Base-by-base conservation (phyloP, 768 basidiomycete species). In the Mycena albidolilacea region DNA sequence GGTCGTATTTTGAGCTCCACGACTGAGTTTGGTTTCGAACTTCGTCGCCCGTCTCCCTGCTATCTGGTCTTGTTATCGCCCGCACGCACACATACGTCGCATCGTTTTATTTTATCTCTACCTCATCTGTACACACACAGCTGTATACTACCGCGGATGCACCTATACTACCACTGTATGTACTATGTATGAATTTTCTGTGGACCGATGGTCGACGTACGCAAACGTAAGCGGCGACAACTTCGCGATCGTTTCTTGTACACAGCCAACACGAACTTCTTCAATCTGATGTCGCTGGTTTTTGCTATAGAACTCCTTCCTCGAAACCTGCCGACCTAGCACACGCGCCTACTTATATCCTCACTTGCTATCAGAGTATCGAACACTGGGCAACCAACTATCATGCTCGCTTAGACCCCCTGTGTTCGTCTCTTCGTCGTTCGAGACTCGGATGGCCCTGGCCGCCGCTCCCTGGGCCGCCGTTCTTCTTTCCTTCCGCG, bases 1-100 rank as follows among this genome's bases (percentile, higher is more conserved):
- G 91, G 79, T 83, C 89, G 50, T 98, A 98, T 82, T 98, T 97
- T 78, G 92, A 95, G 73, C 85, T 94, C 62, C 84, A 85, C 62
- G 92, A 90, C 67, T 75, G 66, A 65, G 30, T 30, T 61, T 67
- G 64, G 7, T 15, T 48, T 15, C 14, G 7, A 17, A 7, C 21
- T 11, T 9, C 7, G 48, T 50, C 48, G 1, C 44, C 50, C n/a
- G 41, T 43, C 41, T 43, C 41, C n/a, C 63, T 55, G 30, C 39
- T 65, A 50, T 46, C 57, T 59, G 43, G n/a, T 72, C 68, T 70
- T 68, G 71, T 57, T 75, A 54, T 75, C 74, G 48, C 23, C 66
- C 9, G 35, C 63, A 64, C 46, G 46, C 70, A 71, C 55, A 30
- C 55, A 76, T 54, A 54, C 54, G 61, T 70, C 46, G 68, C 72